Base-by-base conservation (phyloP, 805 yeast genomes). In the Priceomyces melissophilus region DNA sequence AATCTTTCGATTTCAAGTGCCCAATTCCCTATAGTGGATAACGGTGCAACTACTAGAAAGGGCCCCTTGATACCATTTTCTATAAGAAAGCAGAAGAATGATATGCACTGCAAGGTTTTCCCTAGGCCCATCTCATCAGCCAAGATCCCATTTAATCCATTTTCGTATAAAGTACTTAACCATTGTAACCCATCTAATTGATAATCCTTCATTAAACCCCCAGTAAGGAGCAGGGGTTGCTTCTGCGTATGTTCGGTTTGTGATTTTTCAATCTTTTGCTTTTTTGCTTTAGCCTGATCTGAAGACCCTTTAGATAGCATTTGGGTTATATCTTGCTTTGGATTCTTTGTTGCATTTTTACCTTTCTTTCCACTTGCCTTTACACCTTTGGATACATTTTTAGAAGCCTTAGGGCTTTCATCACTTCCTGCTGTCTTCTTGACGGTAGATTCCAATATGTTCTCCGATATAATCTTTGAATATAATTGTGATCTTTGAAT, bases 61-160 rank as follows among this genome's bases (percentile, higher is more conserved):
- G 95, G 93, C 0, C 96, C 96, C 30, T 66, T 62, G 1, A 87
- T 78, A 3, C 86, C 89, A 58, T 87, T 81, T 49, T 87, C 96
- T 35, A 83, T 75, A 29, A 90, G 66, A 54, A 83, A 87, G 4
- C 87, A 78, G 3, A 89, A 53, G 44, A 91, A 71, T 0, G 96
- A 76, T 41, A 91, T 87, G 32, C 93, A 83, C 60, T 93, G 96
- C 6, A 91, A 61, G 0, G 99, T 93, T 58, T 91, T 91, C 1
- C 99, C 99, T 17, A 91, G 67, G 0, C 98, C 98, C 99, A 91
- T 91, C 60, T 91, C 98, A 64, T 93, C 98, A 0, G 98, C 98
- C 14, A 93, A 66, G 28, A 93, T 90, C 2, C 98, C 99, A 60
- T 91, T 91, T 23, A 91, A 69, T 0, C 98, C 99, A 61, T 91